Percentiles rank a stretch among this genome's conserved stretches.
Conservation (phyloP, 2,329 filamentous ascomycete genomes). For the Orbilia quercus region DNA sequence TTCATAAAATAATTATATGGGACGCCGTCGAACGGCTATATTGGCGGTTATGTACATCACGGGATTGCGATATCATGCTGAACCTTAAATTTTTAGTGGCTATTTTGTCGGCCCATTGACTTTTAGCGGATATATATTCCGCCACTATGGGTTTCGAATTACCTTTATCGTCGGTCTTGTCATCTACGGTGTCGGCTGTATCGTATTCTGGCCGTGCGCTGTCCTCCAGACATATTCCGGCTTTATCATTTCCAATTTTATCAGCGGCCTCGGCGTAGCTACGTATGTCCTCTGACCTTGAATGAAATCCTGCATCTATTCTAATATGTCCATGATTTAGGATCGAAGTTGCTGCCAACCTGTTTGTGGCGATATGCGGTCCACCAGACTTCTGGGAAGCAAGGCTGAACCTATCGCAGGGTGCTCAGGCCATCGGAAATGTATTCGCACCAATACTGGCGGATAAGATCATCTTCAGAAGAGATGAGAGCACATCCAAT, state of each 20-base stretch:
- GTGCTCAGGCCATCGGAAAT: conserved; percentile 80
- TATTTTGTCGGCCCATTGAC: conserved; percentile 64
- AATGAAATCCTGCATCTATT: conserved; percentile 72
- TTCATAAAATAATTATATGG: neutral
- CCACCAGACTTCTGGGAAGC: conserved; percentile 79
- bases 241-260: conserved; percentile 65
- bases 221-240: conserved; percentile 78
- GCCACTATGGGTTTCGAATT: conserved; percentile 80
- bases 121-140: conserved; percentile 70
- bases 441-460: conserved; percentile 79
- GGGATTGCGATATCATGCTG: conserved; percentile 6
- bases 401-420: conserved; percentile 80
- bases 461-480: conserved; percentile 76
- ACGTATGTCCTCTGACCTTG: conserved; percentile 20
- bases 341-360: conserved; percentile 81
- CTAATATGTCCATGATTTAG: conserved; percentile 71
- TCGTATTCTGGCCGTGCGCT: conserved; percentile 86
- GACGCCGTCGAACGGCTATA: neutral
- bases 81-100: conserved; percentile 57
- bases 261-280: conserved; percentile 49
- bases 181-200: conserved; percentile 77
- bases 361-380: conserved; percentile 77
- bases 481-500: conserved; percentile 65
- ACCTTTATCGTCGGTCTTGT: conserved; percentile 80
- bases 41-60: neutral